Evolutionary conservation across 768 basidiomycete genomes (phyloP).

Genomic region (Russula earlei): DNA sequence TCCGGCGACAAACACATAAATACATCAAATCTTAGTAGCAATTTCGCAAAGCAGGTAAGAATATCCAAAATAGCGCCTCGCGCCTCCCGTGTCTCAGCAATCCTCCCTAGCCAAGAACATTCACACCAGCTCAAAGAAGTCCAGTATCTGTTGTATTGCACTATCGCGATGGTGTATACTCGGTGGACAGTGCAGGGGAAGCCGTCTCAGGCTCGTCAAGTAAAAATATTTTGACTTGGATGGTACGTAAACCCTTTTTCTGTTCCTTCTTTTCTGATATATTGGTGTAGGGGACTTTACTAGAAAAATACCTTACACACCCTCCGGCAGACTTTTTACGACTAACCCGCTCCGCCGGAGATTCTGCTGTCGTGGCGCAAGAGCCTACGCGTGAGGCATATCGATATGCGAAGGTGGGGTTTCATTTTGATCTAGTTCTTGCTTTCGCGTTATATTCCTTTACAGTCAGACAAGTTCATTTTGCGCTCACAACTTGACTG

Average conservation of each 20-base stretch:
- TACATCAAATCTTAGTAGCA: conserved; percentile 45
- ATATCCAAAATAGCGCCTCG: not conserved
- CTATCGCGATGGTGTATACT: conserved; percentile 55
- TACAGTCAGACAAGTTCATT: conserved; percentile 52
- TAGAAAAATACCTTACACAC: conserved; percentile 82
- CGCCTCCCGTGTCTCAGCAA: not conserved
- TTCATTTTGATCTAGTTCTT: not conserved
- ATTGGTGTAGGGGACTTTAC: conserved; percentile 58
- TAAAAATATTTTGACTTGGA: conserved; percentile 68
- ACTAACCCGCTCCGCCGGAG: conserved; percentile 33
- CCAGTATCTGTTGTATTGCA: conserved; percentile 63
- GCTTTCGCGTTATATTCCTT: not conserved
- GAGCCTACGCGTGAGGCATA: conserved; percentile 59
- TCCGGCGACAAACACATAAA: conserved; percentile 65
- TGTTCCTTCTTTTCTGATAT: not conserved
- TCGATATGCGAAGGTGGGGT: conserved; percentile 69
- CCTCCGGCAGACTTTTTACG: conserved; percentile 51
- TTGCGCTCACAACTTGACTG: conserved; percentile 97
- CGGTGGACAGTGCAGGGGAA: conserved; percentile 46
- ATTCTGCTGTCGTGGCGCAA: conserved; percentile 24
- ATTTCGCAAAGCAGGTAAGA: conserved; percentile 51
- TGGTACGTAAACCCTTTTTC: conserved; percentile 34
- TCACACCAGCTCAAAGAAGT: conserved; percentile 72
- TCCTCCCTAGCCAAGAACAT: conserved; percentile 40
- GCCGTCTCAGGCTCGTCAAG: conserved; percentile 33